Evolutionary conservation across 805 yeast genomes (phyloP), one percentile per base, ranked within the genome.

Genomic region (Starmera pachycereana): DNA sequence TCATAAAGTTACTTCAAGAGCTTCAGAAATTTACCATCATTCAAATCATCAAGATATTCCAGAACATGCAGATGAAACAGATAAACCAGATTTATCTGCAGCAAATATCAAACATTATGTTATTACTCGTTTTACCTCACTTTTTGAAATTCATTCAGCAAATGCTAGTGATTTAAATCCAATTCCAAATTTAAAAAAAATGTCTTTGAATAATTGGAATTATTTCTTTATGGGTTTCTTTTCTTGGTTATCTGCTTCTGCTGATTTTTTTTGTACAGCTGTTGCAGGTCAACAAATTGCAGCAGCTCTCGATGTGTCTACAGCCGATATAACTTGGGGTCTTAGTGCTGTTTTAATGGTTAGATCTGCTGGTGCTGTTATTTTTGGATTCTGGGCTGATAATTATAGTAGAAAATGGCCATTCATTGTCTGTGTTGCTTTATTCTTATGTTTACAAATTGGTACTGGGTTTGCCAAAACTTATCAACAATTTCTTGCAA

Each of bases 241-340:
- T 34, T 81, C 79, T 32, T 81, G 89, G 88, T 69, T 83, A 9
- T 69, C 80, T 70, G 89, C 81, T 41, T 78, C 85, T 7, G 72
- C 81, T 54, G 87, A 81, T 49, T 81, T 78, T 60, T 81, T 81
- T 55, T 59, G 75, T 14, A 81, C 78, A 6, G 69, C 82, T 14
- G 66, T 78, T 36, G 71, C 77, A 37, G 78, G 74, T n/a, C 43
- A 70, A 1, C 58, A 62, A 12, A 67, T 81, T 37, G 81, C 85
- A 22, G 53, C 57, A 29, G 56, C 71, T 4, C 66, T 81, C 40
- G 62, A 63, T 35, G 65, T 59, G 14, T 38, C 65, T 4, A 69
- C 74, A 18, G 61, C 66, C 29, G 73, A 71, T 37, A 70, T 81
- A 48, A 76, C 87, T 7, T 80, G 85, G 84, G 88, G 87, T 40